Base-by-base conservation (phyloP, 2,329 filamentous ascomycete species). In the Trichoderma hamatum region DNA sequence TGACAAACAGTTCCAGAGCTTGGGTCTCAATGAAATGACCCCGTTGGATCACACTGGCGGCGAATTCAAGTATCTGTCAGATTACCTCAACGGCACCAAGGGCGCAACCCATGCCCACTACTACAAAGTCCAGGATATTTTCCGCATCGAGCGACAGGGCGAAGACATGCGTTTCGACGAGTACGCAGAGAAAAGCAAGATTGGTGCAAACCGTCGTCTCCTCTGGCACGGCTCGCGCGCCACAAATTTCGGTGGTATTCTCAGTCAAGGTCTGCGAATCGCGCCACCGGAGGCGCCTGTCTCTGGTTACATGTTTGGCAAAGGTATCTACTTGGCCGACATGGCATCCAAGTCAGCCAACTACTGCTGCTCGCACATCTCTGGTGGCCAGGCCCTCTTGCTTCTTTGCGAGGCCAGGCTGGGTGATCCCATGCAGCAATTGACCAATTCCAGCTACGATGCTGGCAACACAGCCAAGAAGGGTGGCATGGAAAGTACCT, bases 311-410 rank as follows among this genome's bases (percentile, higher is more conserved):
- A 95, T 95, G 91, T 97, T 96, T 73, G 93, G 91, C 69, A 96
- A 96, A 79, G 93, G 93, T 55, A 91, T 97, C 58, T 97, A 97
- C 76, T 86, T 97, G 2, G 93, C 93, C 2, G 93, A 96, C 75
- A 94, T 94, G 85, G 91, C 89, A 0, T 91, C 88, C 76, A 97
- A 96, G 80, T 93, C 90, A 2, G 92, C 92, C 19, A 88, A 88
- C 74, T 97, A 97, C 81, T 96, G 92, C 77, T 85, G 79, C 64
- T 77, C 88, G 0, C 77, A 80, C 72, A 85, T 82, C 70, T 91
- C 90, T n/a, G 86, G 85, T n/a, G 86, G 88, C 24, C 88, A 89
- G 26, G 93, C 89, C 0, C 83, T 97, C 3, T 82, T 97, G 4
- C 84, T 97, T 21, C 88, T 97, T 1, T 96, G 93, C 74, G 93